phyloP scores from a whole-genome alignment of 1,284 basidiomycete genomes.

The Exobasidium rhododendri region DNA sequence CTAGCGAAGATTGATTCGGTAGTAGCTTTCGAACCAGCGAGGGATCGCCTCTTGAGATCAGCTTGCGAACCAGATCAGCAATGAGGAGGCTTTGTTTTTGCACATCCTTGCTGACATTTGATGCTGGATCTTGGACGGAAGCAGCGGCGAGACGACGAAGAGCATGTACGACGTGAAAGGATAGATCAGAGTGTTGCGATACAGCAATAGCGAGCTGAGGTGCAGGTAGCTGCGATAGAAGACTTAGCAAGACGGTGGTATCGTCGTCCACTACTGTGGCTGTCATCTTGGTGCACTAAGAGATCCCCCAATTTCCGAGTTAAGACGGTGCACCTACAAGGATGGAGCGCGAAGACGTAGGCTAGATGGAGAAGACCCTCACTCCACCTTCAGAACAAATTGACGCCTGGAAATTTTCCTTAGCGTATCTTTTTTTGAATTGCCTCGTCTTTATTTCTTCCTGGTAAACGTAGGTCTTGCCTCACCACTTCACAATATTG shows the following conservation, averaged over 20 bases:
- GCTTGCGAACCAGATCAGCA: background rate
- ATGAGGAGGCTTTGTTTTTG: background rate
- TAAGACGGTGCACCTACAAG: too few species aligned
- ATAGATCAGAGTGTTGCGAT: constrained; percentile 1
- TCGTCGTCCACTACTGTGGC: background rate
- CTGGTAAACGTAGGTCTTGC: too few species aligned
- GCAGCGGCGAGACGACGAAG: background rate
- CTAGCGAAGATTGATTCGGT: background rate
- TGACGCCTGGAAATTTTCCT: too few species aligned
- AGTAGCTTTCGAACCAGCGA: background rate
- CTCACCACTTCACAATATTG: too few species aligned
- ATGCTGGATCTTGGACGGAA: background rate
- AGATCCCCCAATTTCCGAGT: too few species aligned
- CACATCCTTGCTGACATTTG: background rate
- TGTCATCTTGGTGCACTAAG: too few species aligned
- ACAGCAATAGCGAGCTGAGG: background rate
- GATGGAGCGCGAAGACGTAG: too few species aligned
- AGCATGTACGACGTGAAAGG: background rate
- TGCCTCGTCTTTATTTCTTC: too few species aligned
- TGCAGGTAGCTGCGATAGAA: constrained; percentile 3
- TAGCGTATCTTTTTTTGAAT: too few species aligned
- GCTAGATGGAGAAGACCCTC: too few species aligned
- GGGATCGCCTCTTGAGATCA: constrained; percentile 5
- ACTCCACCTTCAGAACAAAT: too few species aligned
- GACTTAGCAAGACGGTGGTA: background rate